phyloP scores from a whole-genome alignment of 2,329 filamentous ascomycete genomes.

The Pseudocercospora macadamiae region DNA sequence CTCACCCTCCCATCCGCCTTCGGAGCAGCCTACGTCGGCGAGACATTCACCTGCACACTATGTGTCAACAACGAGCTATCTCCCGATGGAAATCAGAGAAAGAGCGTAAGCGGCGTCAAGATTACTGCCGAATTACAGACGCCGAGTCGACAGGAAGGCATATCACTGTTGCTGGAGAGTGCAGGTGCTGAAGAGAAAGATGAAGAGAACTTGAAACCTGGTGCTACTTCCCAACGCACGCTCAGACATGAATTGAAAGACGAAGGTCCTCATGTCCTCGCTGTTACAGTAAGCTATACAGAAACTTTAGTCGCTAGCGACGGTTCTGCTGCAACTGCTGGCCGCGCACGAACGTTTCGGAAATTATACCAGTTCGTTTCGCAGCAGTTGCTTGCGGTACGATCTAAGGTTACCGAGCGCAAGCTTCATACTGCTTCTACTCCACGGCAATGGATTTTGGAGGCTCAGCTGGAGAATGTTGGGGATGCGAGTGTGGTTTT shows the following conservation, averaged over 20 bases:
- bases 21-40: constrained; percentile 91
- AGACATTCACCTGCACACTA: constrained; percentile 90
- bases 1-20: constrained; percentile 89
- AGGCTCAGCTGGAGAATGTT: constrained; percentile 95
- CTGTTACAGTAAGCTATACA: constrained; percentile 91
- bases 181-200: constrained; percentile 53
- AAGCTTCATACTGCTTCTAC: constrained; percentile 45
- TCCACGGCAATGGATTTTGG: constrained; percentile 68
- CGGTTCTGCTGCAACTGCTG: constrained; percentile 53
- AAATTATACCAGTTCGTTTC: constrained; percentile 97
- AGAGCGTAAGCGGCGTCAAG: constrained; percentile 71
- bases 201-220: constrained; percentile 52
- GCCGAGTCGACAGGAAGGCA: constrained; percentile 66
- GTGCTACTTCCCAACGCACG: constrained; percentile 76
- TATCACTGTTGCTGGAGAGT: constrained; percentile 60
- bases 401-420: constrained; percentile 77
- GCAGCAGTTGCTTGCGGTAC: constrained; percentile 83
- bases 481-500: constrained; percentile 81
- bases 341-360: constrained; percentile 79
- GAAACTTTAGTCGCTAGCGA: constrained; percentile 62
- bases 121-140: constrained; percentile 96
- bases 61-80: constrained; percentile 88
- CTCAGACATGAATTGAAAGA: constrained; percentile 88
- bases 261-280: constrained; percentile 89
- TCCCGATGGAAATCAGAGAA: constrained; percentile 42